Percentiles rank a stretch among this genome's conserved stretches.
Evolutionary conservation across 177 flowering plant species (phyloP).

Genomic region (Tripterygium wilfordii): DNA sequence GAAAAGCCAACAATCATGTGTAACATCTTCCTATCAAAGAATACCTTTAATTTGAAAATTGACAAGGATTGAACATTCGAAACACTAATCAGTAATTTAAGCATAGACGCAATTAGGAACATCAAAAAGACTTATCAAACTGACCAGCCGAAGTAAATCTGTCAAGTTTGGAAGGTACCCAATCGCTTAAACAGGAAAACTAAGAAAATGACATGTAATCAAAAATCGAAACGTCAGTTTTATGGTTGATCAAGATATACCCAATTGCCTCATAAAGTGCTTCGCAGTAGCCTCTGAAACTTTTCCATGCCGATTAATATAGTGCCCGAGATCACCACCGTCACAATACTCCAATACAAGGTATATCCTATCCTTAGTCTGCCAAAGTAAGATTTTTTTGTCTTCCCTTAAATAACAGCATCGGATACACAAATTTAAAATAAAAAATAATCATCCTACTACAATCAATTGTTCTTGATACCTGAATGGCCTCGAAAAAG

Average conservation of each 20-base stretch:
- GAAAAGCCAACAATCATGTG: no score
- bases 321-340: slow-evolving; percentile 57
- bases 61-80: no score
- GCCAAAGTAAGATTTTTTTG: slow-evolving; percentile 3
- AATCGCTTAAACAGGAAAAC: not conserved
- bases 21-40: no score
- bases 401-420: no score
- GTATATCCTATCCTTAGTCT: slow-evolving; percentile 40
- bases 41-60: no score
- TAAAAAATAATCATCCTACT: not conserved
- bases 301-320: slow-evolving; percentile 38
- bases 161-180: no score
- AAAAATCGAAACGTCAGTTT: not conserved
- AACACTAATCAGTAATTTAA: no score
- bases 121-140: no score
- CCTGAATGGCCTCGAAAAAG: slow-evolving; percentile 42
- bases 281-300: slow-evolving; percentile 45
- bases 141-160: no score
- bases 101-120: no score
- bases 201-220: not conserved
- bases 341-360: slow-evolving; percentile 56
- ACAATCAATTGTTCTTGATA: not conserved
- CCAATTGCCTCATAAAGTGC: slow-evolving; percentile 57
- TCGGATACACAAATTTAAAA: not conserved
- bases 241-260: slow-evolving; percentile 16